Percentiles rank a stretch among this genome's conserved stretches.
Conservation (phyloP, 169 alveolate species). For the Ichthyophthirius multifiliis region DNA sequence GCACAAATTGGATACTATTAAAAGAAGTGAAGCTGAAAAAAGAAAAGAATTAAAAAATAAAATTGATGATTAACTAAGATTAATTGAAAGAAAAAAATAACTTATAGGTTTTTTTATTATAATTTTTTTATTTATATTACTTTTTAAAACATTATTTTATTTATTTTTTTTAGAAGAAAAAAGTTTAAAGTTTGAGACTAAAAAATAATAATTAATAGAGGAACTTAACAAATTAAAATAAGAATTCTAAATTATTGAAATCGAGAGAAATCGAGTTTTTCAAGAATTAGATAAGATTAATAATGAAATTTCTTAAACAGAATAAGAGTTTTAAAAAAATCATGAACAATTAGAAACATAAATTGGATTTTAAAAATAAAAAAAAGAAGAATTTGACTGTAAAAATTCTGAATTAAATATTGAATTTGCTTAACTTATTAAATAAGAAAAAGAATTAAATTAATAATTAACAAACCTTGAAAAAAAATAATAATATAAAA, state of each 20-base stretch:
- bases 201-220: constrained; percentile 39
- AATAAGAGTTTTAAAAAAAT: constrained; percentile 52
- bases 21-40: constrained; percentile 56
- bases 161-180: constrained; percentile 26
- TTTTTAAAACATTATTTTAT: constrained; percentile 32
- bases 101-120: constrained; percentile 51
- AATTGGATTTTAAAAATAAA: constrained; percentile 39
- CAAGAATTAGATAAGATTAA: background rate
- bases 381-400: constrained; percentile 57
- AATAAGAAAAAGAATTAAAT: background rate
- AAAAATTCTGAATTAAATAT: constrained; percentile 33
- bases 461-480: background rate
- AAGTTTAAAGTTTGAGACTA: constrained; percentile 30
- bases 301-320: constrained; percentile 1
- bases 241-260: constrained; percentile 43
- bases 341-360: constrained; percentile 54
- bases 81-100: constrained; percentile 57
- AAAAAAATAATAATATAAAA: background rate
- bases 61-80: constrained; percentile 51
- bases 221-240: constrained; percentile 41
- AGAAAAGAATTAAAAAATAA: constrained; percentile 59
- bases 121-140: constrained; percentile 37
- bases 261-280: background rate
- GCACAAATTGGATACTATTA: constrained; percentile 61
- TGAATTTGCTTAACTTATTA: background rate